Conservation (phyloP, 2,329 filamentous ascomycete genomes). For the Kalaharituber pfeilii region DNA sequence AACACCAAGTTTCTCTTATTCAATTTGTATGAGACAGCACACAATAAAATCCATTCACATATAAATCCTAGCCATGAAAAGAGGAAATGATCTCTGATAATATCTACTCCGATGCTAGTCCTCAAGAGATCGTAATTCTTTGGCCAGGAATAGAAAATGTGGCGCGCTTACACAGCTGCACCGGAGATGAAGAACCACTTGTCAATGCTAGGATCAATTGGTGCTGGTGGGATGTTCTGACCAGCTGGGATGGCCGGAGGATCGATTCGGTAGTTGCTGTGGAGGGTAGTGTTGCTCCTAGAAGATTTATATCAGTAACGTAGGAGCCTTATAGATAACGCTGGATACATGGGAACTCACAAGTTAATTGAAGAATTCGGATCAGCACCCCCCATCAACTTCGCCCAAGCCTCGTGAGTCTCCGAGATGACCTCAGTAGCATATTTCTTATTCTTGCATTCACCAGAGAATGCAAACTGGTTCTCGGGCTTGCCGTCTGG, state of each 20-base stretch:
- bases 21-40: too few relatives aligned
- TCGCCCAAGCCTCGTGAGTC: slow-evolving; percentile 94
- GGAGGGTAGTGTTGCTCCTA: slow-evolving; percentile 78
- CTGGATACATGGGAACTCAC: slow-evolving; percentile 43
- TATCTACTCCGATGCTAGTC: too few relatives aligned
- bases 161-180: slow-evolving; percentile 51
- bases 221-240: slow-evolving; percentile 66
- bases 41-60: too few relatives aligned
- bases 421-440: slow-evolving; percentile 90
- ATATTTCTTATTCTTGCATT: slow-evolving; percentile 99
- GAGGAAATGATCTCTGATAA: too few relatives aligned
- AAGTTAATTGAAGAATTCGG: slow-evolving; percentile 58
- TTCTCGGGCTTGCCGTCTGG: slow-evolving; percentile 99
- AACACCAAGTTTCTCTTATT: too few relatives aligned
- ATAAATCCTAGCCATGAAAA: too few relatives aligned
- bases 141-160: not conserved
- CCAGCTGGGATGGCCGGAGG: slow-evolving; percentile 56
- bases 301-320: slow-evolving; percentile 21
- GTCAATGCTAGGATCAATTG: slow-evolving; percentile 92
- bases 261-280: slow-evolving; percentile 59
- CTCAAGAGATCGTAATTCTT: too few relatives aligned
- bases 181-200: slow-evolving; percentile 99
- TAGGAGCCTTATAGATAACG: not conserved
- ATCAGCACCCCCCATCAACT: slow-evolving; percentile 80
- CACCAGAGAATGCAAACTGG: slow-evolving; percentile 98